Base-by-base conservation (phyloP, 257 asterid species). In the Solanum clarkiae region DNA sequence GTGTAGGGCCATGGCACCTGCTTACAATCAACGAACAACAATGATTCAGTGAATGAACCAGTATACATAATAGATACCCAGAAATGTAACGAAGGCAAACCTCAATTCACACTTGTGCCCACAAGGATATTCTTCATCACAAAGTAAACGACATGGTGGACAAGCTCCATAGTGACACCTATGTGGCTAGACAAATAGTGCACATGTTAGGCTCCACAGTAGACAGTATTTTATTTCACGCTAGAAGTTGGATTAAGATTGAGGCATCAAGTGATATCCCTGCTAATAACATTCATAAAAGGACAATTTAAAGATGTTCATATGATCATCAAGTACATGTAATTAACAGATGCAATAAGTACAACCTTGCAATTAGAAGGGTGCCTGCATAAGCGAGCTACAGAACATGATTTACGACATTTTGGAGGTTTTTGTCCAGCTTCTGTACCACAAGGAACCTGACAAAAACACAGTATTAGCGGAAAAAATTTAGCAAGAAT, bases 401-500 rank as follows among this genome's bases (percentile, higher is more conserved):
- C 57, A 32, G 85, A 91, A 80, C 99, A 96, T 84, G 80, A 90
- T 88, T 94, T 94, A 45, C 82, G 94, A 84, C 99, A 96, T 92
- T 88, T 94, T 72, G 98, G 99, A 80, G 99, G 99, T 82, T 91
- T 92, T 86, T 94, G 99, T 84, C 90, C 93, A 57, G 88, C 89
- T 88, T 96, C 99, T 60, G 95, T 92, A 87, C 99, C 99, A 89
- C 99, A 96, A 83, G 98, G 99, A 91, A 96, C 98, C 99, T 96
- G 92, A 85, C 85, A 84, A 84, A 86, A 62, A 82, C 81, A 22
- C 65, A 53, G 53, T 22, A 51, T 75, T 51, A 51, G 36, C 47
- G 26, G 63, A 77, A 51, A 77, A 24, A 24, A 51, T 29, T 49
- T 16, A 79, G 63, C 29, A 53, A 53, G 83, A 79, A 26, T 16